Evolutionary conservation across 139 green algal species (phyloP).

Genomic region (Picochlorum costavermella): DNA sequence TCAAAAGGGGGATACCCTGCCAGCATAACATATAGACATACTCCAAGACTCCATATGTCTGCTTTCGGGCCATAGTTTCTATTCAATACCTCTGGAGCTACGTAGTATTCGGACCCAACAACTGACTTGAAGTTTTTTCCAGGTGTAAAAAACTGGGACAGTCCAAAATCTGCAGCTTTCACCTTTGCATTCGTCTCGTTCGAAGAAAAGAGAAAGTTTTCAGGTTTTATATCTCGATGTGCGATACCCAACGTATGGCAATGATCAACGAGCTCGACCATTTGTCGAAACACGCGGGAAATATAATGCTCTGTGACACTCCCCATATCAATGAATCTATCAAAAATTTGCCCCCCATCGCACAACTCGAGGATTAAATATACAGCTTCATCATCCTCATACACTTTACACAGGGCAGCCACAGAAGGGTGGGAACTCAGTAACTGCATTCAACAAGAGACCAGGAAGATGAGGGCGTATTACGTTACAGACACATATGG

Average conservation of each 20-base stretch:
- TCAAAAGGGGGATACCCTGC: slow-evolving; percentile 81
- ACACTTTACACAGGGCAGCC: slow-evolving; percentile 27
- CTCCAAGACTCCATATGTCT: slow-evolving; percentile 80
- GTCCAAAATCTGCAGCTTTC: slow-evolving; percentile 69
- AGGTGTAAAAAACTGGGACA: slow-evolving; percentile 58
- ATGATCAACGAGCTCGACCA: slow-evolving; percentile 31
- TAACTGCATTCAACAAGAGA: slow-evolving; percentile 10
- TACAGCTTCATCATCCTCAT: slow-evolving; percentile 31
- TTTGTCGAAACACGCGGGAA: slow-evolving; percentile 22
- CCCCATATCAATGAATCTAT: slow-evolving; percentile 19
- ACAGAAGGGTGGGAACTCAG: slow-evolving; percentile 34
- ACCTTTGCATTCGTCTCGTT: slow-evolving; percentile 24
- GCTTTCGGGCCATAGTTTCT: slow-evolving; percentile 49
- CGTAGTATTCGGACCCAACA: slow-evolving; percentile 53
- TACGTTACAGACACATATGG: not conserved
- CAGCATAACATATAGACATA: slow-evolving; percentile 89
- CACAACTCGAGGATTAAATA: slow-evolving; percentile 44
- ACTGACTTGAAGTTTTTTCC: slow-evolving; percentile 29
- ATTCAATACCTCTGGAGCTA: slow-evolving; percentile 68
- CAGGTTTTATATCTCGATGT: slow-evolving; percentile 62
- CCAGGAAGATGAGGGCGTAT: not conserved
- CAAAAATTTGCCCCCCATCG: slow-evolving; percentile 38
- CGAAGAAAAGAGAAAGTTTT: slow-evolving; percentile 70
- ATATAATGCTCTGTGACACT: slow-evolving; percentile 25
- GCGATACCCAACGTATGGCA: slow-evolving; percentile 33